Evolutionary conservation across 2,329 filamentous ascomycete genomes (phyloP).

Genomic region (Penicillium sp.): DNA sequence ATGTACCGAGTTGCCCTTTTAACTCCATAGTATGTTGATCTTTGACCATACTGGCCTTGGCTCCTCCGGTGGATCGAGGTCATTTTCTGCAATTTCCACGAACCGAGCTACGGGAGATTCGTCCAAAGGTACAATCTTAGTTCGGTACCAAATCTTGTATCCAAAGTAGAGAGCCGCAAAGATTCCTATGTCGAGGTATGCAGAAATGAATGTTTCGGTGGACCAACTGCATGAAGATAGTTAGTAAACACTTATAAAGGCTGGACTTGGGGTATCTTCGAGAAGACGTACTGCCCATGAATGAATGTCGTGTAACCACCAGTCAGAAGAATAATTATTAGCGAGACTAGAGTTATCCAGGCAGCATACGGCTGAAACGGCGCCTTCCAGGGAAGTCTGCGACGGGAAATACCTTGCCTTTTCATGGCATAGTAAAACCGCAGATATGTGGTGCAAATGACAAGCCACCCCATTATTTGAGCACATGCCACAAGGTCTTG

Average conservation of each 20-base stretch:
- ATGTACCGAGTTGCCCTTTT: too few species aligned
- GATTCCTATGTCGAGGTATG: slow-evolving; percentile 63
- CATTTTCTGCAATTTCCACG: slow-evolving; percentile 19
- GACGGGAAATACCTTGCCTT: slow-evolving; percentile 38
- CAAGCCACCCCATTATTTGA: slow-evolving; percentile 58
- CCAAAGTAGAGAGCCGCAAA: slow-evolving; percentile 56
- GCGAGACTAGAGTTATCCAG: slow-evolving; percentile 59
- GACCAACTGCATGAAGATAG: slow-evolving; percentile 11
- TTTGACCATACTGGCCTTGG: slow-evolving; percentile 10
- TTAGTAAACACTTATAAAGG: neutral
- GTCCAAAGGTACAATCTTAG: slow-evolving; percentile 32
- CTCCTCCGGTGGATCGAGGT: slow-evolving; percentile 15
- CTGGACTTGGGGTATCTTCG: neutral
- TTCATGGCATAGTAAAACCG: slow-evolving; percentile 53
- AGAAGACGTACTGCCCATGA: slow-evolving; percentile 13
- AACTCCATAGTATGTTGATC: slow-evolving; percentile 13
- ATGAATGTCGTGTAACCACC: slow-evolving; percentile 63
- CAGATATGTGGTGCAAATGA: slow-evolving; percentile 59
- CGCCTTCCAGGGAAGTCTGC: slow-evolving; percentile 52
- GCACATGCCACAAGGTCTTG: slow-evolving; percentile 58
- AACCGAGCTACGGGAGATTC: slow-evolving; percentile 23
- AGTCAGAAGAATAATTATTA: slow-evolving; percentile 65
- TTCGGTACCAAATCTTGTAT: slow-evolving; percentile 41
- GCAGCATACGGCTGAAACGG: slow-evolving; percentile 62
- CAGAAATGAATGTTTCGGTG: slow-evolving; percentile 65